Evolutionary conservation across 108 stramenopile genomes (phyloP).

Genomic region (Skeletonema costatum): DNA sequence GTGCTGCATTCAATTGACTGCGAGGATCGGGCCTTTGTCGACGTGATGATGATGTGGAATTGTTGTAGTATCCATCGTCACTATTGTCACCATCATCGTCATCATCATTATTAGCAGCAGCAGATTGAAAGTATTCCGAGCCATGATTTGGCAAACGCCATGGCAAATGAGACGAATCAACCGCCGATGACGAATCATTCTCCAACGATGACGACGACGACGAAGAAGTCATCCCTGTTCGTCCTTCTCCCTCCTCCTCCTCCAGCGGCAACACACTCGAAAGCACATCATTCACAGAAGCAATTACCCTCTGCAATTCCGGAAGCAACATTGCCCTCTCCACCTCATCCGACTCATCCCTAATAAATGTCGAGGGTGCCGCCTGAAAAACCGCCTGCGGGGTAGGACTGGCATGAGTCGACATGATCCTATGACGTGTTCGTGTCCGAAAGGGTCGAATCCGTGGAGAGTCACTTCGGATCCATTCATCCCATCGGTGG

Average conservation of each 20-base stretch:
- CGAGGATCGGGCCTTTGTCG: background rate
- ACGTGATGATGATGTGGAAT: background rate
- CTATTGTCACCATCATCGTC: background rate
- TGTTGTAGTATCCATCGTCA: background rate
- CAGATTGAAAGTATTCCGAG: background rate
- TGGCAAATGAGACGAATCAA: constrained; percentile 36
- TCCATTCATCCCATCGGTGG: constrained; percentile 97
- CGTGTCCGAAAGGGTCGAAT: constrained; percentile 87
- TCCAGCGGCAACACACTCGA: background rate
- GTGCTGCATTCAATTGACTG: constrained; percentile 22
- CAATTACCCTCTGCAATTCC: constrained; percentile 63
- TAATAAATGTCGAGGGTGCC: constrained; percentile 71
- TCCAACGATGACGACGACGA: background rate
- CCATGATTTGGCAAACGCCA: constrained; percentile 20
- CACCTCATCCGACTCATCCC: constrained; percentile 51
- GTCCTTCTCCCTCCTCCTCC: constrained; percentile 2
- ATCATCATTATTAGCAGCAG: background rate
- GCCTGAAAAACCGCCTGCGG: constrained; percentile 72
- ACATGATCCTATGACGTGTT: constrained; percentile 60
- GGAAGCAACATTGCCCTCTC: constrained; percentile 67
- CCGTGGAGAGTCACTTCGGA: constrained; percentile 85
- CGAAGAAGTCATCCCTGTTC: background rate
- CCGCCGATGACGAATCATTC: background rate
- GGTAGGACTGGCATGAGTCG: constrained; percentile 56
- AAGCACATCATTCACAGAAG: constrained; percentile 55